Evolutionary conservation across 306 rosid species (phyloP).

Genomic region (Sphenostylis stenocarpa): DNA sequence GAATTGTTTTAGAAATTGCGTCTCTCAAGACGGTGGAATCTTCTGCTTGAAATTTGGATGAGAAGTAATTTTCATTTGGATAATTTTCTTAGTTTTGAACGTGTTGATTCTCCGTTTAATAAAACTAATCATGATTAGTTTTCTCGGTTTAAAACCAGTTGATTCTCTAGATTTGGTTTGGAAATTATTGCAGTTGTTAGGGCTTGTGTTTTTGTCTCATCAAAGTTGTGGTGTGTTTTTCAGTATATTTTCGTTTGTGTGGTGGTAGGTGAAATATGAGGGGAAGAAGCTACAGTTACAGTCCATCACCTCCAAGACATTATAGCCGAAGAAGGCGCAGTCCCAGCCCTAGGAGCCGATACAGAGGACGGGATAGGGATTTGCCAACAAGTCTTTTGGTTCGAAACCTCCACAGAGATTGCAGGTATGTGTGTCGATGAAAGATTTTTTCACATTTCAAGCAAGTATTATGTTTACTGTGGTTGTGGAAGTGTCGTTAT

Average conservation of each 20-base stretch:
- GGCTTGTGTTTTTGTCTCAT: background rate
- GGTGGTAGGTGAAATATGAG: slow-evolving; percentile 54
- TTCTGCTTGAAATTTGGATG: background rate
- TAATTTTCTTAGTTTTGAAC: background rate
- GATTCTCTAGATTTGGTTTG: background rate
- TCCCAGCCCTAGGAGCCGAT: slow-evolving; percentile 63
- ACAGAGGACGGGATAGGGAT: slow-evolving; percentile 59
- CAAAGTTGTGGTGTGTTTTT: background rate
- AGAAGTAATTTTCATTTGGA: background rate
- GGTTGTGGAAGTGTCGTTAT: background rate
- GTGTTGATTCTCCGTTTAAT: background rate
- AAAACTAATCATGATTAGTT: background rate
- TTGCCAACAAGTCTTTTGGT: slow-evolving; percentile 81
- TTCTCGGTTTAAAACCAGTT: background rate
- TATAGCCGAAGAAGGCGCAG: slow-evolving; percentile 60
- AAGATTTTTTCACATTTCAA: background rate
- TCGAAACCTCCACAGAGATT: slow-evolving; percentile 73
- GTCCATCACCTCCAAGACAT: slow-evolving; percentile 72
- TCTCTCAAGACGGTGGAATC: background rate
- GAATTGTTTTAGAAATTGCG: background rate
- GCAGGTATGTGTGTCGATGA: slow-evolving; percentile 50
- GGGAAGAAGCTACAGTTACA: slow-evolving; percentile 85
- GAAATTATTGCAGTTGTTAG: background rate
- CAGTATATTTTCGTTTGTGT: background rate
- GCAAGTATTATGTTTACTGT: background rate